A percentile compares a stretch with the other conserved stretches of the same genome.
phyloP scores from a whole-genome alignment of 1,284 basidiomycete genomes.

The Heliocybe sulcata region DNA sequence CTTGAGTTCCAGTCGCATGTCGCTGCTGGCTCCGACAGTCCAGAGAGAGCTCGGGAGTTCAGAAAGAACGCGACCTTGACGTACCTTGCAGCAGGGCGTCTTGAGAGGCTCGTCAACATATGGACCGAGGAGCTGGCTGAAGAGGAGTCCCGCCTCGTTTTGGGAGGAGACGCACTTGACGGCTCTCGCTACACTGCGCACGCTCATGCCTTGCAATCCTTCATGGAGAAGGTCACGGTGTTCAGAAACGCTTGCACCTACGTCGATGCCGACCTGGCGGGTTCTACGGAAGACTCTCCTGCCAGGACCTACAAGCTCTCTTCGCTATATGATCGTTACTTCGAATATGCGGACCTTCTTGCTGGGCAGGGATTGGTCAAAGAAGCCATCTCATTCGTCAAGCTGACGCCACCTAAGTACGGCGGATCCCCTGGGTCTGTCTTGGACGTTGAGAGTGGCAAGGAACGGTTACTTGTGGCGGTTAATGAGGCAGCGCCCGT shows the following conservation, averaged over 20 bases:
- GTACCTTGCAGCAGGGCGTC: slow-evolving; percentile 83
- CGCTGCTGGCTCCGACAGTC: slow-evolving; percentile 37
- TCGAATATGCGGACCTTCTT: slow-evolving; percentile 92
- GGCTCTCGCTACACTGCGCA: slow-evolving; percentile 79
- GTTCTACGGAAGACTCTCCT: slow-evolving; percentile 30
- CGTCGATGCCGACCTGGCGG: slow-evolving; percentile 69
- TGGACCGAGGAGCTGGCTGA: slow-evolving; percentile 92
- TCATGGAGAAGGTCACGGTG: slow-evolving; percentile 95
- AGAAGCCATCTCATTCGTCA: slow-evolving; percentile 78
- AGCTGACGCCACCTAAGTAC: slow-evolving; percentile 79
- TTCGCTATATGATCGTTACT: slow-evolving; percentile 86
- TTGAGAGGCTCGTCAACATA: slow-evolving; percentile 87
- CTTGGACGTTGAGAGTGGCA: slow-evolving; percentile 52
- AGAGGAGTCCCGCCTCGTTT: slow-evolving; percentile 60
- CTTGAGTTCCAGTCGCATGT: slow-evolving; percentile 79
- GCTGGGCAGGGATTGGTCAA: slow-evolving; percentile 85
- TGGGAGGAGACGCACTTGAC: slow-evolving; percentile 35
- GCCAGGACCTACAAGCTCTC: slow-evolving; percentile 80
- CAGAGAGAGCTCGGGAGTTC: slow-evolving; percentile 46
- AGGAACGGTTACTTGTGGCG: slow-evolving; percentile 54
- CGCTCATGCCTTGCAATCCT: slow-evolving; percentile 85
- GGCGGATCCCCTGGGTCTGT: slow-evolving; percentile 46
- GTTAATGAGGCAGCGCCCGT: slow-evolving; percentile 22
- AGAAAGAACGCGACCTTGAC: slow-evolving; percentile 91
- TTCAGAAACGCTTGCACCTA: slow-evolving; percentile 91